Percentiles rank a stretch among this genome's conserved stretches.
These are phyloP conservation scores for Aspergillus terreus DNA, from an alignment of 2,329 filamentous ascomycete species.

Conservation along the genomic window DNA sequence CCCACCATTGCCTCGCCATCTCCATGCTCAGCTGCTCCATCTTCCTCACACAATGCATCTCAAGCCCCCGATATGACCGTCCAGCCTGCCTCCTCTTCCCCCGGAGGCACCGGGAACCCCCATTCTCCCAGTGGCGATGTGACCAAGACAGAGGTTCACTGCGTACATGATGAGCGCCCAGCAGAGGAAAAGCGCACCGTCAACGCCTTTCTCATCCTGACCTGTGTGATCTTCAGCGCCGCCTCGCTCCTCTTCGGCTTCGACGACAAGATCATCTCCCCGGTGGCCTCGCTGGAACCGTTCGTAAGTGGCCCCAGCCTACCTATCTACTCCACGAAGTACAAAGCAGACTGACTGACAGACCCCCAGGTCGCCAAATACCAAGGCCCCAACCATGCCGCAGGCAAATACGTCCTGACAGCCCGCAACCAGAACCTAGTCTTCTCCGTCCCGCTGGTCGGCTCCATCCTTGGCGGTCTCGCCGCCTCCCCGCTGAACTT, in stretches of 20 bases:
- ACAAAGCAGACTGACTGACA: too few relatives aligned
- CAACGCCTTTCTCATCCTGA: slow-evolving; percentile 24
- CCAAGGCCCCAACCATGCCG: slow-evolving; percentile 25
- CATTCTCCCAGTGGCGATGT: too few relatives aligned
- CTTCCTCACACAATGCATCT: too few relatives aligned
- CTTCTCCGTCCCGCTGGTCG: slow-evolving; percentile 34
- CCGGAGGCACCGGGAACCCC: too few relatives aligned
- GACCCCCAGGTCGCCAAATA: slow-evolving; percentile 25
- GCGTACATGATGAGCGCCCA: neutral
- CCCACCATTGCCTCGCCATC: too few relatives aligned
- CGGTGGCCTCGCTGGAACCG: slow-evolving; percentile 23
- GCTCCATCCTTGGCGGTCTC: slow-evolving; percentile 30
- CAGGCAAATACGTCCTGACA: slow-evolving; percentile 22
- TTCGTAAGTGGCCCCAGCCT: slow-evolving; percentile 20
- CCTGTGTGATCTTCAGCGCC: slow-evolving; percentile 26
- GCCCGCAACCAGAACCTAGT: slow-evolving; percentile 35
- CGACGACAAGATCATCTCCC: slow-evolving; percentile 32
- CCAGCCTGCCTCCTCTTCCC: too few relatives aligned
- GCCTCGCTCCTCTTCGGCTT: slow-evolving; percentile 32
- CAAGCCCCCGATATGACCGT: too few relatives aligned
- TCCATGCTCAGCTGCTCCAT: too few relatives aligned
- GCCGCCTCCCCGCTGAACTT: slow-evolving; percentile 31
- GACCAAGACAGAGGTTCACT: too few relatives aligned
- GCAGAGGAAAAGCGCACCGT: slow-evolving; percentile 14
- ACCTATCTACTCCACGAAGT: too few relatives aligned